Percentiles rank a stretch among this genome's conserved stretches.
Evolutionary conservation across 257 asterid genomes (phyloP).

Genomic region (Apocynum venetum): DNA sequence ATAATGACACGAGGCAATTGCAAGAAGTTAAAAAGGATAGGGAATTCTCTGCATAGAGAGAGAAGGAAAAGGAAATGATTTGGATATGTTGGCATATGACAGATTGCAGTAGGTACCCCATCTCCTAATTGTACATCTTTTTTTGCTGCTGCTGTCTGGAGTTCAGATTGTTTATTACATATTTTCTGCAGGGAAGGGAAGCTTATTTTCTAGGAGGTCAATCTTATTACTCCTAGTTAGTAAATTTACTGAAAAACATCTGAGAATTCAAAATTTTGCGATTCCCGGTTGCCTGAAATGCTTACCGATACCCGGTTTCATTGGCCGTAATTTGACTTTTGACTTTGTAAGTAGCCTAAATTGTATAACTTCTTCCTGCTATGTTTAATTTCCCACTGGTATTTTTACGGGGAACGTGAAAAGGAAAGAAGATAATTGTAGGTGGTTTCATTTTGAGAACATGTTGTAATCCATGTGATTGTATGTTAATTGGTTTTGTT

Average conservation of each 20-base stretch:
- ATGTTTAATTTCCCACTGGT: slow-evolving; percentile 2
- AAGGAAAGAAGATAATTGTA: not conserved
- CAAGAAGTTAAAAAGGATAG: not conserved
- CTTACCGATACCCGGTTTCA: not conserved
- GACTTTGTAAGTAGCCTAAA: not conserved
- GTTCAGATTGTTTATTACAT: not conserved
- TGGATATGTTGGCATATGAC: not conserved
- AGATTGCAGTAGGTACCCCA: not conserved
- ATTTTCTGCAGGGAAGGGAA: not conserved
- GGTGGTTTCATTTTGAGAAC: not conserved
- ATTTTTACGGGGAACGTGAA: not conserved
- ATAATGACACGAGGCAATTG: not conserved
- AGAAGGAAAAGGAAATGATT: not conserved
- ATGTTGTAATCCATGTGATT: not conserved
- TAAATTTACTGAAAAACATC: slow-evolving; percentile 2
- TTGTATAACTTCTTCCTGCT: not conserved
- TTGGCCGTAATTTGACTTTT: not conserved
- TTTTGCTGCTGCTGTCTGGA: not conserved
- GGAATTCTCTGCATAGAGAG: not conserved
- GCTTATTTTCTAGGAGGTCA: not conserved
- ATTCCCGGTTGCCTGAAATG: not conserved
- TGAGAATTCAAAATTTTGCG: not conserved
- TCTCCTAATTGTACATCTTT: not conserved
- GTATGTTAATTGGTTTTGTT: not conserved
- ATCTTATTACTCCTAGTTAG: not conserved